These are phyloP conservation scores for Amaranthus cruentus DNA, from an alignment of 148 eudicot species.

Conservation along the genomic window DNA sequence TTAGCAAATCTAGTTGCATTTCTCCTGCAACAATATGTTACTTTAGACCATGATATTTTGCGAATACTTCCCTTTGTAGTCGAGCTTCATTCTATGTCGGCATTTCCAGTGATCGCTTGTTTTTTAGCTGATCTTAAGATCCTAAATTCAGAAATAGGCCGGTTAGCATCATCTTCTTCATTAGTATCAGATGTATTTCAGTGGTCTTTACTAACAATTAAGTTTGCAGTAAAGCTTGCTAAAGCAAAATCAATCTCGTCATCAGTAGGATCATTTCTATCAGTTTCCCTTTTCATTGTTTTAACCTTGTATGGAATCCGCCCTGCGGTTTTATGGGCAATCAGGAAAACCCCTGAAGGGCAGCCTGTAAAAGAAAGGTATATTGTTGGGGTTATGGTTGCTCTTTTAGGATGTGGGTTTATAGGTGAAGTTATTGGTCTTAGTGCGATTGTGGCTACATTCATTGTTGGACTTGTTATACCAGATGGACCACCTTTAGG, in stretches of 20 bases:
- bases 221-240: slow-evolving; percentile 19
- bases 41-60: slow-evolving; percentile 26
- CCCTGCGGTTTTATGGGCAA: slow-evolving; percentile 41
- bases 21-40: slow-evolving; percentile 18
- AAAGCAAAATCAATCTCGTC: slow-evolving; percentile 20
- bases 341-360: slow-evolving; percentile 36
- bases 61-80: slow-evolving; percentile 28
- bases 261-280: slow-evolving; percentile 29
- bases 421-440: slow-evolving; percentile 39
- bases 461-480: slow-evolving; percentile 38
- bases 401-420: slow-evolving; percentile 30
- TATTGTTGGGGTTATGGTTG: slow-evolving; percentile 27
- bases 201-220: slow-evolving; percentile 28
- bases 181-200: slow-evolving; percentile 36
- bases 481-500: slow-evolving; percentile 59
- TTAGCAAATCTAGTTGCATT: slow-evolving; percentile 27
- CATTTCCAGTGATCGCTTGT: slow-evolving; percentile 43
- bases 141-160: slow-evolving; percentile 44
- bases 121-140: slow-evolving; percentile 43
- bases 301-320: slow-evolving; percentile 37
- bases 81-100: slow-evolving; percentile 34
- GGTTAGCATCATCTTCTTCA: slow-evolving; percentile 44
- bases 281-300: slow-evolving; percentile 21
- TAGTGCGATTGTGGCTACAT: slow-evolving; percentile 28
- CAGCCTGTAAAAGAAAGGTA: slow-evolving; percentile 38